These are phyloP conservation scores for Stemphylium vesicarium DNA, from an alignment of 2,329 filamentous ascomycete species.

Conservation along the genomic window DNA sequence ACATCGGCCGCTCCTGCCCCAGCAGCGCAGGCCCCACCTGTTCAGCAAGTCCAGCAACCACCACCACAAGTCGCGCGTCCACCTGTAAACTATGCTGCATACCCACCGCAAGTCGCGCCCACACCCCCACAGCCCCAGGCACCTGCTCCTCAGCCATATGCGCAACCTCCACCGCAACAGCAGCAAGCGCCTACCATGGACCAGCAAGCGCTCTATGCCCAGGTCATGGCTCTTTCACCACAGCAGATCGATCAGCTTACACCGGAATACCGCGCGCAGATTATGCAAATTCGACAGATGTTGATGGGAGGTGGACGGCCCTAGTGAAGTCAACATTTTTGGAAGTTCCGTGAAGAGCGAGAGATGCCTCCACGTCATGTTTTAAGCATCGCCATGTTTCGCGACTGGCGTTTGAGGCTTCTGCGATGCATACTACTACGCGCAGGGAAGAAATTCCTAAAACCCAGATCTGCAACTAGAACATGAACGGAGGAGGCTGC, in stretches of 20 bases:
- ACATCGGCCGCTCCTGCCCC: conserved; percentile 41
- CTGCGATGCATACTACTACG: background rate
- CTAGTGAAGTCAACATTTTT: background rate
- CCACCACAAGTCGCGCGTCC: conserved; percentile 43
- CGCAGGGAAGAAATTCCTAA: conserved; percentile 1
- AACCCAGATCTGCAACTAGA: conserved; percentile 1
- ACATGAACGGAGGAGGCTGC: background rate
- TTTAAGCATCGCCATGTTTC: background rate
- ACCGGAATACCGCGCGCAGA: conserved; percentile 76
- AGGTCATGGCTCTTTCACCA: conserved; percentile 80
- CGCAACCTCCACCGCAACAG: conserved; percentile 48
- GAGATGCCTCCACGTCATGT: background rate
- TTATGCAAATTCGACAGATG: conserved; percentile 75
- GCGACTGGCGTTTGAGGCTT: background rate
- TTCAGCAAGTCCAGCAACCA: conserved; percentile 47
- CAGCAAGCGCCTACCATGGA: conserved; percentile 35
- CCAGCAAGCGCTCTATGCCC: conserved; percentile 76
- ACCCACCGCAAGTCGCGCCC: conserved; percentile 55
- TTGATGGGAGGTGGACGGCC: conserved; percentile 52
- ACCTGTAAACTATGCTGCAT: conserved; percentile 41
- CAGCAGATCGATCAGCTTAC: conserved; percentile 80
- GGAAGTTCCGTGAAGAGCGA: background rate
- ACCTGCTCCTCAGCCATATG: conserved; percentile 49
- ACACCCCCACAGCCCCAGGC: conserved; percentile 59
- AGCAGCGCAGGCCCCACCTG: conserved; percentile 46